Base-by-base conservation (phyloP, 371 early-diverging fungal species). In the Mucor mucedo region DNA sequence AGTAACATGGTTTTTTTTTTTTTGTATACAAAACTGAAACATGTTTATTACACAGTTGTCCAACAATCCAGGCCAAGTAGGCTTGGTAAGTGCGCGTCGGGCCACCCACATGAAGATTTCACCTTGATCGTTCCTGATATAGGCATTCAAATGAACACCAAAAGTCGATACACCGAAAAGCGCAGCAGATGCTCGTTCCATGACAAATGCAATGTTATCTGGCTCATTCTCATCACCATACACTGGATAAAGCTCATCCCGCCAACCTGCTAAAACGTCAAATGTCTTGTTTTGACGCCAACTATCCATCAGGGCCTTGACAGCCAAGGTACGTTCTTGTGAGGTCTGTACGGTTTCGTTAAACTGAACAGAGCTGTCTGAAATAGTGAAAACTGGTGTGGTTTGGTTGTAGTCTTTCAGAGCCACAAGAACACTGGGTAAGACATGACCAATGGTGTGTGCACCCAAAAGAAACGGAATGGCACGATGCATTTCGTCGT, bases 121-220 rank as follows among this genome's bases (percentile, higher is more conserved):
- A 0, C 87, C 87, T 6, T 65, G 68, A 1, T 70, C 48, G 0
- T 62, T 56, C 14, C 67, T 71, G 3, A 80, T 77, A 71, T 80
- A 94, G 0, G 88, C 95, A 72, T 93, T 96, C 45, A 96, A 42
- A 71, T 96, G 96, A 16, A 88, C 88, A 27, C 93, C 93, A 66
- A 84, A 92, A 1, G 93, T 89, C 14, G 86, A 82, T 0, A 94
- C 76, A 5, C 94, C 95, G 77, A 95, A 89, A n/a, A 88, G 60
- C 0, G 86, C 88, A 5, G 91, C 82, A 0, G 92, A 93, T 0
- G 92, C 89, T 4, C 98, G 87, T 69, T 98, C 97, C 56, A 95
- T 75, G 4, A 85, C 81, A 67, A 93, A 79, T 0, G 88, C 84
- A 3, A 89, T 69, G 13, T 73, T 73, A 42, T 76, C 79, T 11